A percentile compares a stretch with the other conserved stretches of the same genome.
Conservation (phyloP, 2,329 filamentous ascomycete genomes). For the Ophiostoma piceae region DNA sequence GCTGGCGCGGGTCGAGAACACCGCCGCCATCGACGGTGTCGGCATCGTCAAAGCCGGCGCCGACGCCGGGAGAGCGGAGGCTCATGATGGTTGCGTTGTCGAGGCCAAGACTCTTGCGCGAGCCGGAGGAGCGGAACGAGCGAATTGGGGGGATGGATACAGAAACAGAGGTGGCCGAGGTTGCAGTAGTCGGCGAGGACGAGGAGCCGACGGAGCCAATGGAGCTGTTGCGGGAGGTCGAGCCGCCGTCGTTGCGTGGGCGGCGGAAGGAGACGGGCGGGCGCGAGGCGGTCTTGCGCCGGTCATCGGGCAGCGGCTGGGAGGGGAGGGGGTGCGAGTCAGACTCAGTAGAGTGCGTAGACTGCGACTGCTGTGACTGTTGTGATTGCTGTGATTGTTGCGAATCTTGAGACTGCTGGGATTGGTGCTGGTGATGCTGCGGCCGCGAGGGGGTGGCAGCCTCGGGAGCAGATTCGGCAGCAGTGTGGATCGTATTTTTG, state of each 20-base stretch:
- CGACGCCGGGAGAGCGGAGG: conserved; percentile 37
- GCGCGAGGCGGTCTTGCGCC: conserved; percentile 40
- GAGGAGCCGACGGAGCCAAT: conserved; percentile 11
- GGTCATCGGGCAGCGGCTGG: conserved; percentile 43
- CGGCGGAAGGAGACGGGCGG: conserved; percentile 49
- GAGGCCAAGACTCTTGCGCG: conserved; percentile 49
- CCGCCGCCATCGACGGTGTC: conserved; percentile 32
- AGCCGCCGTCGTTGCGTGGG: conserved; percentile 32
- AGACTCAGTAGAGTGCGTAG: background rate
- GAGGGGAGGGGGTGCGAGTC: background rate
- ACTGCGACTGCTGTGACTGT: conserved; percentile 3
- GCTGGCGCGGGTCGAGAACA: conserved; percentile 38
- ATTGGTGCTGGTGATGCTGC: background rate
- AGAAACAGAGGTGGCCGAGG: conserved; percentile 31
- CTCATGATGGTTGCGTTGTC: conserved; percentile 42
- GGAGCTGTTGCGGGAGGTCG: conserved; percentile 17
- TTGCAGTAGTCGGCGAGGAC: conserved; percentile 16
- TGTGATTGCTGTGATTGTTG: background rate
- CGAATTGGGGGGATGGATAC: conserved; percentile 49
- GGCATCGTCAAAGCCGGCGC: conserved; percentile 37
- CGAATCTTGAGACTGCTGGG: background rate
- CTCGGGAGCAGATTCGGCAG: background rate
- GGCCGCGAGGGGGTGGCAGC: background rate
- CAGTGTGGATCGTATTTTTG: background rate
- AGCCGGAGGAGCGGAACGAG: conserved; percentile 52